Base-by-base conservation (phyloP, 208 protist genomes). In the Porcisia deanei region DNA sequence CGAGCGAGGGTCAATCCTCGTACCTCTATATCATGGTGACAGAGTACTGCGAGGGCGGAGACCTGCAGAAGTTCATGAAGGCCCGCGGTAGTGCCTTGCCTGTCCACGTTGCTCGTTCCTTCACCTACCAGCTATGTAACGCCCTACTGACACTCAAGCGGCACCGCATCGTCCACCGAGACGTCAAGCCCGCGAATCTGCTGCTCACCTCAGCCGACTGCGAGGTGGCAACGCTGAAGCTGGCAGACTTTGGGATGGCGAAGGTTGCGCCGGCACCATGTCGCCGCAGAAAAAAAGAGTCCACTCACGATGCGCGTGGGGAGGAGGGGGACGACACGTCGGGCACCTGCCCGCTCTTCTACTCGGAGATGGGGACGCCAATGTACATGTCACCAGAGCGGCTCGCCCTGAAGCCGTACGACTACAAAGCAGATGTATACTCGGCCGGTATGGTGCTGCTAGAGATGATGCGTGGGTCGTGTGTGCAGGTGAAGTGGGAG, bases 121-220 rank as follows among this genome's bases (percentile, higher is more conserved):
- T 93, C 59, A 91, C 90, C 67, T 81, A 81, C n/a, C 89, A 93
- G 67, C 79, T 93, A n/a, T 83, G 84, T 53, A 87, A 92, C 54
- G 87, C 84, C 65, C 73, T 94, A 55, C 82, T 75, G 53, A 69
- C 80, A 25, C 60, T 94, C 45, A 84, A 89, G 72, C 75, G 59
- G 10, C 58, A 74, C 41, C 65, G 77, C 60, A 82, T 97, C 64
- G 86, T 96, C 47, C 96, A 98, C 69, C 91, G 96, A 67, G 96
- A 98, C 72, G 75, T 98, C 41, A 98, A 98, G 70, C 93, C 93
- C 1, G 94, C 88, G 0, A 98, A 98, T 55, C 63, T 97, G 61
- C 76, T 97, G 25, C 75, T 98, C 10, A 91, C 83, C 25, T 79
- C 73, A 43, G 65, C 49, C 0, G 83, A 91, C 67, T 80, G 86